Base-by-base conservation (phyloP, 2,329 filamentous ascomycete genomes). In the Trichophyton simii region DNA sequence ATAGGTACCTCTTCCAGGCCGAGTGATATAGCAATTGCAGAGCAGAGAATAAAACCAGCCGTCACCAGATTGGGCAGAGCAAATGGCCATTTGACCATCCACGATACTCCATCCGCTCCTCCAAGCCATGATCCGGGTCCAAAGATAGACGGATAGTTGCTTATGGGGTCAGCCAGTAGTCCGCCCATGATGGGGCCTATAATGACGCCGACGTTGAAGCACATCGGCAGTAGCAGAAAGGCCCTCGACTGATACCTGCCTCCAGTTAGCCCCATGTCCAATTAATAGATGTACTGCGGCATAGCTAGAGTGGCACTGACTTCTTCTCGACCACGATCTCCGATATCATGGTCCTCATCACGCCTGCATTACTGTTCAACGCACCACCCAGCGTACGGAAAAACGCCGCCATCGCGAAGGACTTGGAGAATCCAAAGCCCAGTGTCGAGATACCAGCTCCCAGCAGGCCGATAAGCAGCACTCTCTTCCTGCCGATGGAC, bases 291-390 rank as follows among this genome's bases (percentile, higher is more conserved):
- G 28, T 1, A 31, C 28, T 6, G 6, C 28, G 28, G 28, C 28
- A 31, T 41, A 22, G 55, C 36, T 31, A 31, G 25, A 36, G n/a
- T 20, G n/a, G 9, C 50, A 63, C 70, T 22, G 67, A 87, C 77
- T 82, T 86, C 72, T 87, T 87, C 73, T 88, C 86, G 58, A 80
- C 78, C 42, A 89, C 83, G 38, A 87, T 86, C 72, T 90, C 87
- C 1, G 82, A 81, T 54, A 89, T 86, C 81, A 89, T 86, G 4
- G 86, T 88, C 63, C 86, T 77, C 84, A 89, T 86, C 2, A 89
- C 85, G 0, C 86, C 86, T 1, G 88, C 81, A 68, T 89, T 90
- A 1, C 86, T 87, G 70, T 89, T 89, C 57, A 88, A 72, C 9
- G 82, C 75, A 0, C 88, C 88, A 0, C 86, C 87, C 41, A 88